Evolutionary conservation across 1,139 yeast species (phyloP).

Genomic region (Candida sanyaensis): DNA sequence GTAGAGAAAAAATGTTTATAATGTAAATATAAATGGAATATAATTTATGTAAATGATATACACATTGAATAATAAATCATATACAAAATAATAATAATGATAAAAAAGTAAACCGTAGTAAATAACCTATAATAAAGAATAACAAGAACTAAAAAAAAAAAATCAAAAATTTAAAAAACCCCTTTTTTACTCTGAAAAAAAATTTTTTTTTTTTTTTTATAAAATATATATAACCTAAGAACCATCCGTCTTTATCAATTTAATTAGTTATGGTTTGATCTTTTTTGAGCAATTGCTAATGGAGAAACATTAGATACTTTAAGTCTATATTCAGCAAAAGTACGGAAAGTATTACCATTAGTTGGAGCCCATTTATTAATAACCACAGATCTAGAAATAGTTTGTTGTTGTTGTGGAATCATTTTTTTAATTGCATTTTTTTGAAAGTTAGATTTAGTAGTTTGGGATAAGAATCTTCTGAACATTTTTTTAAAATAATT

Average conservation of each 20-base stretch:
- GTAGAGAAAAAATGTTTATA: too few relatives aligned
- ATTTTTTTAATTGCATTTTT: slow-evolving; percentile 13
- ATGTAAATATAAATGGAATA: too few relatives aligned
- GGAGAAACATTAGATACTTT: slow-evolving; percentile 54
- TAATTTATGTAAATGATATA: too few relatives aligned
- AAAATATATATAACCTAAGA: too few relatives aligned
- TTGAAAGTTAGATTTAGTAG: slow-evolving; percentile 11
- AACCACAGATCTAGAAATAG: not conserved
- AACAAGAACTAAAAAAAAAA: not conserved
- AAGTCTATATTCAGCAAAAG: slow-evolving; percentile 59
- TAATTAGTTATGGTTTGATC: not conserved
- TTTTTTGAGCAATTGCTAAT: slow-evolving; percentile 20
- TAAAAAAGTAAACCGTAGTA: not conserved
- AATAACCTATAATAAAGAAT: not conserved
- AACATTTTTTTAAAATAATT: slow-evolving; percentile 2
- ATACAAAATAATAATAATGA: not conserved
- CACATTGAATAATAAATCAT: not conserved
- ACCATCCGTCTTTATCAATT: not conserved
- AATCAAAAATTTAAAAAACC: not conserved
- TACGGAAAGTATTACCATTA: slow-evolving; percentile 44
- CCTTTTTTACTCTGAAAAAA: not conserved
- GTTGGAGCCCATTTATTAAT: slow-evolving; percentile 37
- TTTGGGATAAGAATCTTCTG: slow-evolving; percentile 13
- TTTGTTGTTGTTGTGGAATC: slow-evolving; percentile 2
- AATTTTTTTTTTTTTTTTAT: too few relatives aligned